Evolutionary conservation across 306 rosid genomes (phyloP), one percentile per base, ranked within the genome.

Genomic region (Begonia loranthoides): DNA sequence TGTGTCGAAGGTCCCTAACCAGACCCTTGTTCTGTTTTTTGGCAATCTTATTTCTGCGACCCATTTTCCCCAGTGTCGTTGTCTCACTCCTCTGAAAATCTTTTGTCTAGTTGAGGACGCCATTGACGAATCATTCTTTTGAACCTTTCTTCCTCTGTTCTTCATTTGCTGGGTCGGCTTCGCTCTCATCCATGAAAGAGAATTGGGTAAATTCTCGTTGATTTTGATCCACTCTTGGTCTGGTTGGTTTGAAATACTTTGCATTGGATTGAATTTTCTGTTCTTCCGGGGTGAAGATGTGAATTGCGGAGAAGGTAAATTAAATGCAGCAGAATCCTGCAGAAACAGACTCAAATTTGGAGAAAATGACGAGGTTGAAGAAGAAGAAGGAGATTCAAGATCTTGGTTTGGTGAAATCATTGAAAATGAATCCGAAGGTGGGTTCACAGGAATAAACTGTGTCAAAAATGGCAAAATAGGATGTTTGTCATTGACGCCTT

Each of bases 41-140:
- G 97, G 97, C 58, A 88, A 73, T 53, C 97, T 74, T 15, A 88
- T 88, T 74, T 88, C 97, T 9, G 95, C 97, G 12, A 89, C 97
- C 97, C 97, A 89, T 72, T 89, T 89, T 0, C 97, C 97, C 97
- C 97, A 89, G 22, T 89, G 97, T 68, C 97, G 78, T 21, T 82
- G 95, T 70, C 97, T 80, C 70, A 89, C 97, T 10, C 97, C 97
- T 63, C 93, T 81, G 11, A 65, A 89, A 41, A 79, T 64, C 75
- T 77, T 89, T 3, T 73, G 77, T 2, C 9, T 21, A 12, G 54
- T 24, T n/a, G 44, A 58, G 28, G 70, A 24, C 13, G 70, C 58
- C 9, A 24, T n/a, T 7, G 71, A 4, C 13, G 69, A 43, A 22
- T 53, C 66, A 45, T 58, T 54, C 24, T 58, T 54, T 14, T 41